Evolutionary conservation across 2,329 filamentous ascomycete genomes (phyloP), one percentile per base, ranked within the genome.

Genomic region (Diaporthe vexans): DNA sequence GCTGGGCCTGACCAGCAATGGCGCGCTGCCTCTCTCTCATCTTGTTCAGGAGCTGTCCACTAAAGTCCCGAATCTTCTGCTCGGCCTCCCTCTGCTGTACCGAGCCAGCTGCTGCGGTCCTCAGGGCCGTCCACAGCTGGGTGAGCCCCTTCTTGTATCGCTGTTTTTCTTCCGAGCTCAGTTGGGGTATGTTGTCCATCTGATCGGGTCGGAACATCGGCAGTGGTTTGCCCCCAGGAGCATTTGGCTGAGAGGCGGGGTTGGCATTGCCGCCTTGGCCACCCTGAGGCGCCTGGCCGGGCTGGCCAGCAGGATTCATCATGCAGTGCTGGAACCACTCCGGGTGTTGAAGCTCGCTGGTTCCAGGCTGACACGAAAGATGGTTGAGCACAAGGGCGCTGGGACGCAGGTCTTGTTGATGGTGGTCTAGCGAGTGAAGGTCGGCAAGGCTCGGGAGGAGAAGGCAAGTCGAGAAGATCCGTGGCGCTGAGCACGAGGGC

Each of bases 1-100:
- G 79, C 73, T 82, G 80, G 33, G 78, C 78, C 54, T 78, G 79
- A 5, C 74, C 76, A 10, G 65, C 65, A 4, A 43, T 77, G 11
- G 54, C 79, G 69, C 75, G 77, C 68, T 81, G 79, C 69, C 88
- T 85, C 68, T 81, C 79, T 69, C 87, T 85, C 7, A 91, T 85
- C 80, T 91, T 92, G 0, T 80, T 81, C 4, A 86, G 81, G 2
- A 93, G 84, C 81, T 90, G 91, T 57, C 86, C 86, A 0, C 90
- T 90, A 79, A 93, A 92, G 11, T 92, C 90, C 9, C 83, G 81
- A 29, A 93, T 88, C 82, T 91, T 92, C 54, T 86, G 85, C 76
- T 86, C 87, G 0, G 91, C 90, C 0, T 84, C 83, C 33, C 85
- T 80, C 59, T 91, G 86, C 29, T 88, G 85, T 0, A 79, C 78